A percentile compares a stretch with the other conserved stretches of the same genome.
phyloP scores from a whole-genome alignment of 2,329 filamentous ascomycete genomes.

The Coleophoma eucalyptorum region DNA sequence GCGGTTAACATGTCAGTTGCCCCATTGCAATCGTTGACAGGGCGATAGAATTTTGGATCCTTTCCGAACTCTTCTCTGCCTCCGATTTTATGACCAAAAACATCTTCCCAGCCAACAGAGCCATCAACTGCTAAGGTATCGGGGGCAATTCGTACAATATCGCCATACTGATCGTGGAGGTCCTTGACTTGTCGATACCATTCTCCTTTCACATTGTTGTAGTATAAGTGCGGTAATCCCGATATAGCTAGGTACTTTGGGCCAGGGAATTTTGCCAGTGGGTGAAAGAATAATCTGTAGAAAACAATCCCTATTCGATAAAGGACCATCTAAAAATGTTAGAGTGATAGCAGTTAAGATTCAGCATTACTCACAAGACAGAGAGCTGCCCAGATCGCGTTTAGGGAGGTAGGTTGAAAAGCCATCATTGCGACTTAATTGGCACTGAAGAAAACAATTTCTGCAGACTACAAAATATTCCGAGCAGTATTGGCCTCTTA shows the following conservation, averaged over 20 bases:
- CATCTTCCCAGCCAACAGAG: constrained; percentile 5
- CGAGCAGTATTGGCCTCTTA: too few relatives aligned
- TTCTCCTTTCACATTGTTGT: neutral
- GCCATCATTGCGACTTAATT: too few relatives aligned
- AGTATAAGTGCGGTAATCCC: neutral
- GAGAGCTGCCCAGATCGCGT: too few relatives aligned
- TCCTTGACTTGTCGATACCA: neutral
- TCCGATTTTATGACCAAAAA: too few relatives aligned
- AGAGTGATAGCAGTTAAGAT: too few relatives aligned
- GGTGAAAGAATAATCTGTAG: constrained; percentile 7
- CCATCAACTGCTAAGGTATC: constrained; percentile 2
- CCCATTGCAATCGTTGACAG: too few relatives aligned
- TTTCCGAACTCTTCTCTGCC: neutral
- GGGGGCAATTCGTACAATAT: constrained; percentile 7
- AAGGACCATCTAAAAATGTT: neutral
- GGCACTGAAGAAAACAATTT: too few relatives aligned
- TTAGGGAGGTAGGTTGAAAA: too few relatives aligned
- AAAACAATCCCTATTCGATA: neutral
- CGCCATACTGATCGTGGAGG: constrained; percentile 7
- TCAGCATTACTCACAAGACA: too few relatives aligned
- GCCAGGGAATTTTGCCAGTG: constrained; percentile 5
- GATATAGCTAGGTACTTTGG: neutral
- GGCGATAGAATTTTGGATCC: neutral
- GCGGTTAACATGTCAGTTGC: too few relatives aligned
- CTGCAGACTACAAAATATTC: too few relatives aligned